Conservation (phyloP, 371 early-diverging fungal species). For the Mucor plumbeus region DNA sequence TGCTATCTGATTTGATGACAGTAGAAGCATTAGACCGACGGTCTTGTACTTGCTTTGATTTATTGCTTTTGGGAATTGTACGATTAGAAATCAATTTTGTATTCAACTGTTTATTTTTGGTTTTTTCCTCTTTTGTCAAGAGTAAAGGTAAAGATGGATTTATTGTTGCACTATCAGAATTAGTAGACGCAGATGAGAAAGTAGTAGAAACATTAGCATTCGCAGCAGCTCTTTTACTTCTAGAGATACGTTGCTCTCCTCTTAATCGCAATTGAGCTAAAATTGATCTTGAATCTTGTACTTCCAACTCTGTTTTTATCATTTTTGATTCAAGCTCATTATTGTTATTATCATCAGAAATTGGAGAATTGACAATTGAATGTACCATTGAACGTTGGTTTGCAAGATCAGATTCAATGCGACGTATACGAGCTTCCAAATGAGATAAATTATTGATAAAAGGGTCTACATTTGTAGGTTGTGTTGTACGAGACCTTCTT, state of each 20-base stretch:
- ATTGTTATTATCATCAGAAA: neutral
- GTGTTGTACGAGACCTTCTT: slow-evolving; percentile 49
- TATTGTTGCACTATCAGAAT: neutral
- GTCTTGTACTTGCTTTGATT: neutral
- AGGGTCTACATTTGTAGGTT: slow-evolving; percentile 51
- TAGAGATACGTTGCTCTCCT: slow-evolving; percentile 49
- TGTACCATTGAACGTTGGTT: slow-evolving; percentile 39
- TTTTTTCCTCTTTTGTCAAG: slow-evolving; percentile 8
- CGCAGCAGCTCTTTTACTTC: slow-evolving; percentile 36
- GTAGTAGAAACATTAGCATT: slow-evolving; percentile 17
- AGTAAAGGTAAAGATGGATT: neutral
- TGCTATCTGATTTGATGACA: neutral
- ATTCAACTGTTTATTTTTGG: slow-evolving; percentile 13
- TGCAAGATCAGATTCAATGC: slow-evolving; percentile 48
- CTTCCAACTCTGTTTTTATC: slow-evolving; percentile 48
- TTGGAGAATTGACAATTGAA: slow-evolving; percentile 23
- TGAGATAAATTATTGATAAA: slow-evolving; percentile 53
- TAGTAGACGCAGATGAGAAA: slow-evolving; percentile 3
- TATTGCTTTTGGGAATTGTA: slow-evolving; percentile 3
- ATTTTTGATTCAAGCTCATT: slow-evolving; percentile 21
- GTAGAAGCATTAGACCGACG: neutral
- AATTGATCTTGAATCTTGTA: slow-evolving; percentile 52
- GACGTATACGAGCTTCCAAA: slow-evolving; percentile 44
- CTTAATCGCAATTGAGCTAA: slow-evolving; percentile 49
- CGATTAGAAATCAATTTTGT: slow-evolving; percentile 2